Base-by-base conservation (phyloP, 352 stramenopile species). In the Blastocystis hominis region DNA sequence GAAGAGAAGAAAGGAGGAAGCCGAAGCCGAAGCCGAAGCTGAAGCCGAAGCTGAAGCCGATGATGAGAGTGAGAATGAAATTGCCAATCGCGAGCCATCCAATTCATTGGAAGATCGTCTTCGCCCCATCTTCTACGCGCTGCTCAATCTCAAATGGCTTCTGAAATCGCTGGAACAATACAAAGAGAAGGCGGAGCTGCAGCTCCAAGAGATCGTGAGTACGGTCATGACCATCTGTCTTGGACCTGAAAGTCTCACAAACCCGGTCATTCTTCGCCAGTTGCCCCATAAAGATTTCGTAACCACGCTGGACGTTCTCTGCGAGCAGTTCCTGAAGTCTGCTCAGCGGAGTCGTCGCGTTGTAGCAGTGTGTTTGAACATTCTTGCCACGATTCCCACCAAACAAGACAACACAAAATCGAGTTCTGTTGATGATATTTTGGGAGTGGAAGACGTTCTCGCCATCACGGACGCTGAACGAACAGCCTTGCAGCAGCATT, bases 81-180 rank as follows among this genome's bases (percentile, higher is more conserved):
- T 30, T 30, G 24, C 24, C 24, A 30, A 30, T 30, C 24, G 24
- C 24, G 17, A 3, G 13, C 50, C 42, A 55, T 5, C n/a, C 13
- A 34, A 75, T 0, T 47, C 30, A 20, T 24, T 78, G 47, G 68
- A 78, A 36, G 7, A 78, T 20, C 68, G 47, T 36, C 42, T 78
- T 1, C 42, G 30, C 7, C 68, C 68, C 20, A 17, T 78, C 40
- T 78, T 78, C 50, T 78, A 78, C 36, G 68, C 38, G 6, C 36
- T 78, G 13, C 47, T 78, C 5, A 78, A 50, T 61, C 68, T 78
- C 17, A 78, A 78, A 24, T 78, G 68, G 68, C 47, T 78, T 17
- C 47, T 56, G 24, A 56, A 62, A 36, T 34, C 68, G 36, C 44
- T 78, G 15, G 68, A 78, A 7, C 10, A 55, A 6, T 78, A 78